Conservation (phyloP, 352 stramenopile species). For the Globisporangium lucens region DNA sequence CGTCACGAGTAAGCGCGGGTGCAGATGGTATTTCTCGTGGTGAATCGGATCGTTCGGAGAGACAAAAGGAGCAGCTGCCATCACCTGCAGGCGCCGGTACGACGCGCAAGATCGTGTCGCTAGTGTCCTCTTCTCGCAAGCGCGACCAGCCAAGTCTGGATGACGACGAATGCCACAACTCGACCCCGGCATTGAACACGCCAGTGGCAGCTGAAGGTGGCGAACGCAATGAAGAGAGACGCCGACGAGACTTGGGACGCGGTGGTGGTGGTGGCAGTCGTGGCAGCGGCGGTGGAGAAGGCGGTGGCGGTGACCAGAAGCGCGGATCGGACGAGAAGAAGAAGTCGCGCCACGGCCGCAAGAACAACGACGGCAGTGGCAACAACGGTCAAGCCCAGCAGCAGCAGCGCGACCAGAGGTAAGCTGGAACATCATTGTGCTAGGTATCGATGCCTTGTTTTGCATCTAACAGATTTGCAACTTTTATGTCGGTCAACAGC, state of each 20-base stretch:
- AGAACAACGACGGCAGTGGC: conserved; percentile 32
- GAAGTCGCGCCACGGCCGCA: conserved; percentile 34
- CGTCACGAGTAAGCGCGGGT: neutral
- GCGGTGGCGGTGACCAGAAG: conserved; percentile 18
- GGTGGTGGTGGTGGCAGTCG: conserved; percentile 3
- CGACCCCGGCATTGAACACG: neutral
- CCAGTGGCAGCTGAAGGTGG: conserved; percentile 2
- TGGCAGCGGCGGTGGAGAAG: conserved; percentile 10
- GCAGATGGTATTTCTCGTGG: neutral
- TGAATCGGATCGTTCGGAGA: conserved; percentile 13
- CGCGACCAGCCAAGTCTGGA: conserved; percentile 33
- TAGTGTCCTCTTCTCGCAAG: conserved; percentile 70
- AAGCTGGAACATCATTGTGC: conserved; percentile 1
- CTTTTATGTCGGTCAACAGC: neutral
- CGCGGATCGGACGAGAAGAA: conserved; percentile 45
- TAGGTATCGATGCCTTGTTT: neutral
- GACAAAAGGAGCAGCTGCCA: neutral
- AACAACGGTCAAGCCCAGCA: conserved; percentile 17
- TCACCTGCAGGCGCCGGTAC: conserved; percentile 2
- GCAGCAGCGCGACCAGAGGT: conserved; percentile 64
- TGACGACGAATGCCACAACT: conserved; percentile 10
- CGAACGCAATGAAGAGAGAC: conserved; percentile 13
- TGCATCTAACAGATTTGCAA: neutral
- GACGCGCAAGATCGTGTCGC: conserved; percentile 73
- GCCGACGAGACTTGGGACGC: conserved; percentile 13